A percentile compares a stretch with the other conserved stretches of the same genome.
phyloP scores from a whole-genome alignment of 78 protist species.

The Cavenderia fasciculata region DNA sequence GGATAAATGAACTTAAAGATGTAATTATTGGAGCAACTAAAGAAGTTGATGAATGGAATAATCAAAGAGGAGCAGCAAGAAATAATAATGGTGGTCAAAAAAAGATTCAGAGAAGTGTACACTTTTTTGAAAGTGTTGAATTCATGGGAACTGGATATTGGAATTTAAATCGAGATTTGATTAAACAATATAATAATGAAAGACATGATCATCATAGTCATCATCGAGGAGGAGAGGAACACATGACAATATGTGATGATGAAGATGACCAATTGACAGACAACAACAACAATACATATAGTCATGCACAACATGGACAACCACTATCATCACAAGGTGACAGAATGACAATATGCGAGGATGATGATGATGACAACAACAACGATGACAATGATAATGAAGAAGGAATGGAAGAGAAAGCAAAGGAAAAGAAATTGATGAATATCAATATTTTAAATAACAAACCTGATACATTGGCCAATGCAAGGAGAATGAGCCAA shows the following conservation, averaged over 20 bases:
- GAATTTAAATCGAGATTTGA: not conserved
- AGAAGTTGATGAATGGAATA: constrained; percentile 13
- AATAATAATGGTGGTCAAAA: not conserved
- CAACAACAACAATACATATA: not conserved
- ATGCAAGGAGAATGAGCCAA: too few species aligned
- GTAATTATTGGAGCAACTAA: constrained; percentile 20
- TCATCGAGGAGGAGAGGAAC: not conserved
- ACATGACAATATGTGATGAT: constrained; percentile 14
- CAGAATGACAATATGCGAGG: too few species aligned
- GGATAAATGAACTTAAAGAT: too few species aligned
- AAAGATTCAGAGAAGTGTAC: not conserved
- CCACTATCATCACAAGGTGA: not conserved
- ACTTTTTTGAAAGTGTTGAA: not conserved
- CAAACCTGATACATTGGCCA: not conserved
- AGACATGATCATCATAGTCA: not conserved
- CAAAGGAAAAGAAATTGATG: not conserved
- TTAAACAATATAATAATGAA: constrained; percentile 1
- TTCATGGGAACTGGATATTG: not conserved
- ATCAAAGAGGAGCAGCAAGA: not conserved
- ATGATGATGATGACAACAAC: not conserved
- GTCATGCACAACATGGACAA: not conserved
- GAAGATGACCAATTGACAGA: not conserved
- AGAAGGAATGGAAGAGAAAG: not conserved
- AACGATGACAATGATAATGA: not conserved
- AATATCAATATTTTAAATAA: not conserved